These are phyloP conservation scores for Jaenimonas drosophilae DNA, from an alignment of 208 protist species.

Conservation along the genomic window DNA sequence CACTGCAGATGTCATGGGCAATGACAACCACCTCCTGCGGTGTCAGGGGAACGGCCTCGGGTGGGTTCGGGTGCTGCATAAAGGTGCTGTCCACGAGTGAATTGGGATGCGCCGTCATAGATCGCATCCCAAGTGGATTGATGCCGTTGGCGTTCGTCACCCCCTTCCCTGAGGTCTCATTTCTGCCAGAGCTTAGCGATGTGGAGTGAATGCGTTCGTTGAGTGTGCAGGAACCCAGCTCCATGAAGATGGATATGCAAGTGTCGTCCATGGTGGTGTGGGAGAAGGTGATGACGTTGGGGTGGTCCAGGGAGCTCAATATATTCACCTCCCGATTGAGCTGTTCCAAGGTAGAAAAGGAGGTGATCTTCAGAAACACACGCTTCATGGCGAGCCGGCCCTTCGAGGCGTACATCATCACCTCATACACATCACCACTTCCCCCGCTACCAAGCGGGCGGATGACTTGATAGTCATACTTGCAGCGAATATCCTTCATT, in stretches of 20 bases:
- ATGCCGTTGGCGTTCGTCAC: no score
- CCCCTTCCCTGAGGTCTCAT: no score
- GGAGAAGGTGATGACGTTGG: slow-evolving; percentile 65
- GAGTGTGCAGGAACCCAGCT: slow-evolving; percentile 61
- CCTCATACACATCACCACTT: slow-evolving; percentile 75
- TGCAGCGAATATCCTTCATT: slow-evolving; percentile 34
- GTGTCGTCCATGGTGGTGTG: slow-evolving; percentile 60
- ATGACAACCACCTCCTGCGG: slow-evolving; percentile 23
- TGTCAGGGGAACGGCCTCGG: no score
- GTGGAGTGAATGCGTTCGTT: no score
- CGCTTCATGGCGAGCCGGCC: slow-evolving; percentile 81
- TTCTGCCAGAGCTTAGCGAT: no score
- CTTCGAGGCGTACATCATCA: slow-evolving; percentile 44
- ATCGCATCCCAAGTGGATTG: no score
- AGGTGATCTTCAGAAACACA: slow-evolving; percentile 50
- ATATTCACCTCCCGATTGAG: slow-evolving; percentile 70
- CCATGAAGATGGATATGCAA: slow-evolving; percentile 74
- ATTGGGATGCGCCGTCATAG: no score
- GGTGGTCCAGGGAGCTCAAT: slow-evolving; percentile 60
- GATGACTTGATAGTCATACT: slow-evolving; percentile 47
- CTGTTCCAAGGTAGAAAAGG: slow-evolving; percentile 38
- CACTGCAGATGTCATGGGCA: slow-evolving; percentile 60
- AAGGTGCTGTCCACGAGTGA: no score
- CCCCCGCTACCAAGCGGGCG: slow-evolving; percentile 50
- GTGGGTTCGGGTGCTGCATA: no score